Evolutionary conservation across 1,284 basidiomycete species (phyloP).

Genomic region (Fomitiporia mediterranea): DNA sequence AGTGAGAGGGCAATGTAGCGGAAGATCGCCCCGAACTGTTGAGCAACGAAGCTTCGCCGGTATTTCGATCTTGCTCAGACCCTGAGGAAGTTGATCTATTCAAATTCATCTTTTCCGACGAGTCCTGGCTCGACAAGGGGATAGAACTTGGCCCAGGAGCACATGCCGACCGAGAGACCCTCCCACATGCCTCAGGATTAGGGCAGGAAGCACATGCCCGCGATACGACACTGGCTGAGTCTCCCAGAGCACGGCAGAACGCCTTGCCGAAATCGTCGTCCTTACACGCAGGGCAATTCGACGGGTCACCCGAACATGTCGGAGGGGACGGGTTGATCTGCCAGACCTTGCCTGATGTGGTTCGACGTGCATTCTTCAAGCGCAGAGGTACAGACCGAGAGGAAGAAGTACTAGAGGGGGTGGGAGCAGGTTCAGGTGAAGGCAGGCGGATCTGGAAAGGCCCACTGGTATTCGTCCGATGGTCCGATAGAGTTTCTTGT

Average conservation of each 20-base stretch:
- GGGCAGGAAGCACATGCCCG: slow-evolving; percentile 55
- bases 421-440: slow-evolving; percentile 24
- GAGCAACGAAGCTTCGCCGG: slow-evolving; percentile 26
- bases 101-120: background rate
- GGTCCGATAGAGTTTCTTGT: slow-evolving; percentile 34
- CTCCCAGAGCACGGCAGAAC: slow-evolving; percentile 74
- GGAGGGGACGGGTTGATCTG: slow-evolving; percentile 25
- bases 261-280: slow-evolving; percentile 82
- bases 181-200: slow-evolving; percentile 27
- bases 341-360: slow-evolving; percentile 9
- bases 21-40: slow-evolving; percentile 16
- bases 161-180: slow-evolving; percentile 23
- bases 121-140: background rate
- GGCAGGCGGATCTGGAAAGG: slow-evolving; percentile 47
- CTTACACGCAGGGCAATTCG: slow-evolving; percentile 74
- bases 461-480: slow-evolving; percentile 27
- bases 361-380: slow-evolving; percentile 22
- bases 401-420: slow-evolving; percentile 29
- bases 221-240: slow-evolving; percentile 42
- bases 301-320: slow-evolving; percentile 52
- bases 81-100: slow-evolving; percentile 2
- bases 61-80: slow-evolving; percentile 8
- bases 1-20: background rate
- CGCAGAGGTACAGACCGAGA: slow-evolving; percentile 27
- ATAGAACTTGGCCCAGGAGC: slow-evolving; percentile 21